Evolutionary conservation across 352 stramenopile genomes (phyloP).

Genomic region (Phytophthora melonis): DNA sequence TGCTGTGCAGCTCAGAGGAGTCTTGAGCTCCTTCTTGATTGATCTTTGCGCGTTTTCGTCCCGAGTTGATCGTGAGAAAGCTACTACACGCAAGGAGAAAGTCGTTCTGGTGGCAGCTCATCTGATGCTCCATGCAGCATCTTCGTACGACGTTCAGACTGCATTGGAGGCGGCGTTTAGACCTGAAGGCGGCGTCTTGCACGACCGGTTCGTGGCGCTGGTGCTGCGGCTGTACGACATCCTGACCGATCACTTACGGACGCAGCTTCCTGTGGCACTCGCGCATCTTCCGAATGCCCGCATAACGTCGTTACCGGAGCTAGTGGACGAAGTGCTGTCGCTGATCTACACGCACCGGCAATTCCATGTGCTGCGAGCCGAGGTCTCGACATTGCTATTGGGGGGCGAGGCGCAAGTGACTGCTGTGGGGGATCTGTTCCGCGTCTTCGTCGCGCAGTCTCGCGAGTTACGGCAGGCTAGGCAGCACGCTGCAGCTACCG

Average conservation of each 20-base stretch:
- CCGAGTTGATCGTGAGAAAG: too few relatives aligned
- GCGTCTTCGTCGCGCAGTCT: slow-evolving; percentile 1
- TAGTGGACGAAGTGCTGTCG: slow-evolving; percentile 47
- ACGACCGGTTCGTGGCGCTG: slow-evolving; percentile 21
- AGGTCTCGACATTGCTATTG: slow-evolving; percentile 15
- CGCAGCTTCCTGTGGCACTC: too few relatives aligned
- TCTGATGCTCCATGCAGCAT: background rate
- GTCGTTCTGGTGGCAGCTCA: too few relatives aligned
- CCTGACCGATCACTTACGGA: background rate
- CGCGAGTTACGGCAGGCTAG: too few relatives aligned
- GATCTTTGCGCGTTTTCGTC: too few relatives aligned
- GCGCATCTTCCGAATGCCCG: too few relatives aligned
- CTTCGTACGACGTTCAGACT: background rate
- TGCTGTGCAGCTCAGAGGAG: too few relatives aligned
- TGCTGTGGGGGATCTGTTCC: background rate
- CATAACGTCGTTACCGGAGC: slow-evolving; percentile 6
- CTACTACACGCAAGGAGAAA: too few relatives aligned
- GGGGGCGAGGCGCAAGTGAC: background rate
- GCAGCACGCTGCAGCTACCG: too few relatives aligned
- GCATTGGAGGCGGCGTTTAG: background rate
- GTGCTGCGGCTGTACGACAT: slow-evolving; percentile 29
- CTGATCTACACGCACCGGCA: slow-evolving; percentile 19
- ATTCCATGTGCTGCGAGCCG: slow-evolving; percentile 14
- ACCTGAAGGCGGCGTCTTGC: slow-evolving; percentile 3
- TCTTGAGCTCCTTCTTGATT: too few relatives aligned